Conservation (phyloP, 2,329 filamentous ascomycete genomes). For the Coleophoma cylindrospora region DNA sequence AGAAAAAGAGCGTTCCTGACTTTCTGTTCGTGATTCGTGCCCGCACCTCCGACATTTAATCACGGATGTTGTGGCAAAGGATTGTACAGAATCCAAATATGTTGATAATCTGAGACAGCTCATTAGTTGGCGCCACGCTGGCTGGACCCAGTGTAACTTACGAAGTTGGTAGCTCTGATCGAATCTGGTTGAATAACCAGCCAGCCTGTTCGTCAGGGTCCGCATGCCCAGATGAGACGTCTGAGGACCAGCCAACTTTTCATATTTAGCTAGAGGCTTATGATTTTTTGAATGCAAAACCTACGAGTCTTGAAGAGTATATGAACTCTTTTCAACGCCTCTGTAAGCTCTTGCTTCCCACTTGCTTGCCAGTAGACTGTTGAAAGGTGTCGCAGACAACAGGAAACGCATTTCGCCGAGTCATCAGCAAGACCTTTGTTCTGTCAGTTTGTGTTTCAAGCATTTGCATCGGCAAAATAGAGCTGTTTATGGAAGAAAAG, state of each 20-base stretch:
- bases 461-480: not conserved
- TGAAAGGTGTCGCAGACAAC: slow-evolving; percentile 6
- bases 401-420: slow-evolving; percentile 9
- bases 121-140: not conserved
- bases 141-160: slow-evolving; percentile 7
- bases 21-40: slow-evolving; percentile 12
- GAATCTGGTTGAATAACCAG: slow-evolving; percentile 19
- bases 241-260: slow-evolving; percentile 16
- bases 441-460: not conserved
- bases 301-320: slow-evolving; percentile 9
- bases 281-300: not conserved
- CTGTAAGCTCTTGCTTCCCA: slow-evolving; percentile 3
- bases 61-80: slow-evolving; percentile 7
- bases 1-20: slow-evolving; percentile 18
- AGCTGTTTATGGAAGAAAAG: not conserved
- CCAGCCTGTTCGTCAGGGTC: slow-evolving; percentile 25
- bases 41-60: slow-evolving; percentile 21
- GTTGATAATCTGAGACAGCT: slow-evolving; percentile 7
- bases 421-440: slow-evolving; percentile 5
- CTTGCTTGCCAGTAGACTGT: slow-evolving; percentile 11
- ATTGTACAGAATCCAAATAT: slow-evolving; percentile 15
- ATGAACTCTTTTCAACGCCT: slow-evolving; percentile 7
- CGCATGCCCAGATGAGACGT: slow-evolving; percentile 16
- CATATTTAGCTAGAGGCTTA: not conserved
- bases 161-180: slow-evolving; percentile 19